Percentiles rank a stretch among this genome's conserved stretches.
phyloP scores from a whole-genome alignment of 2,329 filamentous ascomycete genomes.

The Alternaria conjuncta region DNA sequence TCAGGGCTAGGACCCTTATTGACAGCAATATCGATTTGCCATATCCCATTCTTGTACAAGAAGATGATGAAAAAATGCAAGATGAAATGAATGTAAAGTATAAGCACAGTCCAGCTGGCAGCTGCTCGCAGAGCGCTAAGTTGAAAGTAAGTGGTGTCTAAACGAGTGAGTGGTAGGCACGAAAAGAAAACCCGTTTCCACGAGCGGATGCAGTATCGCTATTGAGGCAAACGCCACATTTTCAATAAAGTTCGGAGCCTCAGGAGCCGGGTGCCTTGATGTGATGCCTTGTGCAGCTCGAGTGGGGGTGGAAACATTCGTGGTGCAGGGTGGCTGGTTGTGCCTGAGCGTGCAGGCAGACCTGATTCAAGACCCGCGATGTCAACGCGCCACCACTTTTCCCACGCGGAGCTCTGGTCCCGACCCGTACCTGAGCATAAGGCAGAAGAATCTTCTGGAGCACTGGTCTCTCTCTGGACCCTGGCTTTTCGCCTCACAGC shows the following conservation, averaged over 20 bases:
- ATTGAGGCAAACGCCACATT: slow-evolving; percentile 10
- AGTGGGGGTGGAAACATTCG: slow-evolving; percentile 11
- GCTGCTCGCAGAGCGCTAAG: slow-evolving; percentile 36
- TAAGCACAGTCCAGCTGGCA: slow-evolving; percentile 34
- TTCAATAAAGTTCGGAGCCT: slow-evolving; percentile 10
- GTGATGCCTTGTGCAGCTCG: slow-evolving; percentile 6
- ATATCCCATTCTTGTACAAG: slow-evolving; percentile 24
- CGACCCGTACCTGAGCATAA: background rate
- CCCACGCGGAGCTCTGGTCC: background rate
- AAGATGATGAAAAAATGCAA: background rate
- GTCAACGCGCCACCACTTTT: background rate
- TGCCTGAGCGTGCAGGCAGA: slow-evolving; percentile 6
- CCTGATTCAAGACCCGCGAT: slow-evolving; percentile 7
- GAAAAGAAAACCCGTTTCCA: slow-evolving; percentile 7
- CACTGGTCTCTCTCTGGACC: background rate
- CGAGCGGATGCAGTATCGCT: slow-evolving; percentile 2
- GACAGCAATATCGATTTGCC: slow-evolving; percentile 19
- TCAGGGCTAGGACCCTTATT: slow-evolving; percentile 29
- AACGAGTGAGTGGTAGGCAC: slow-evolving; percentile 12
- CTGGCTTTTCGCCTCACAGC: background rate
- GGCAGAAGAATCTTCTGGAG: background rate
- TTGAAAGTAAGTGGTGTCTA: slow-evolving; percentile 13
- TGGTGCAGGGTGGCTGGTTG: slow-evolving; percentile 12
- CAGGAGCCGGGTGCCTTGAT: slow-evolving; percentile 9
- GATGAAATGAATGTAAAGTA: slow-evolving; percentile 12